Conservation (phyloP, 2,329 filamentous ascomycete genomes). For the Botrytis cinerea region DNA sequence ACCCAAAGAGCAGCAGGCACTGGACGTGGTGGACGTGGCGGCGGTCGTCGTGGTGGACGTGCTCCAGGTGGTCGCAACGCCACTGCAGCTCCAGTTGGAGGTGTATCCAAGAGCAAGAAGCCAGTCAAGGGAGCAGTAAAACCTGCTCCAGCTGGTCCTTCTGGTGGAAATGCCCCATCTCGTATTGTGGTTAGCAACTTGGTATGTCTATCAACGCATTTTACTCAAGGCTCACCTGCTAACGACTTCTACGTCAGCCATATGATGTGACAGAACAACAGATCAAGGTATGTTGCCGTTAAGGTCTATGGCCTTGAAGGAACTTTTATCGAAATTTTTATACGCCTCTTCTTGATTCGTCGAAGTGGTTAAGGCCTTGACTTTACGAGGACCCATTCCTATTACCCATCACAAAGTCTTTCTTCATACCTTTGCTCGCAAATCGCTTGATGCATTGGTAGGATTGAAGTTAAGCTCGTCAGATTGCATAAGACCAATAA, state of each 20-base stretch:
- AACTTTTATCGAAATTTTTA: slow-evolving; percentile 72
- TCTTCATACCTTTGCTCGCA: slow-evolving; percentile 42
- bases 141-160: slow-evolving; percentile 64
- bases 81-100: slow-evolving; percentile 71
- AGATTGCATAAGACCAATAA: slow-evolving; percentile 50
- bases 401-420: slow-evolving; percentile 43
- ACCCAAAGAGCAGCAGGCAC: slow-evolving; percentile 47
- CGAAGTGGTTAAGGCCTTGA: slow-evolving; percentile 19
- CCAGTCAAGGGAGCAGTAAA: slow-evolving; percentile 61
- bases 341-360: slow-evolving; percentile 21
- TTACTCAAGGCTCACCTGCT: not conserved
- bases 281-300: slow-evolving; percentile 99
- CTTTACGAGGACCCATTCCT: slow-evolving; percentile 29
- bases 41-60: slow-evolving; percentile 50
- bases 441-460: slow-evolving; percentile 41
- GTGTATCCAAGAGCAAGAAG: slow-evolving; percentile 76
- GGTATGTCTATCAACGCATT: slow-evolving; percentile 58
- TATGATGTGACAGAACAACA: slow-evolving; percentile 93
- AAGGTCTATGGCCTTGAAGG: slow-evolving; percentile 64
- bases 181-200: slow-evolving; percentile 84
- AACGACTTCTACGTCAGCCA: slow-evolving; percentile 58
- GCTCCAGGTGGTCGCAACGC: slow-evolving; percentile 43
- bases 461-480: slow-evolving; percentile 60
- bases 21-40: slow-evolving; percentile 45
- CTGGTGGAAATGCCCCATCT: slow-evolving; percentile 70